These are phyloP conservation scores for Brassica nigra DNA, from an alignment of 345 rosid genomes.

Conservation along the genomic window DNA sequence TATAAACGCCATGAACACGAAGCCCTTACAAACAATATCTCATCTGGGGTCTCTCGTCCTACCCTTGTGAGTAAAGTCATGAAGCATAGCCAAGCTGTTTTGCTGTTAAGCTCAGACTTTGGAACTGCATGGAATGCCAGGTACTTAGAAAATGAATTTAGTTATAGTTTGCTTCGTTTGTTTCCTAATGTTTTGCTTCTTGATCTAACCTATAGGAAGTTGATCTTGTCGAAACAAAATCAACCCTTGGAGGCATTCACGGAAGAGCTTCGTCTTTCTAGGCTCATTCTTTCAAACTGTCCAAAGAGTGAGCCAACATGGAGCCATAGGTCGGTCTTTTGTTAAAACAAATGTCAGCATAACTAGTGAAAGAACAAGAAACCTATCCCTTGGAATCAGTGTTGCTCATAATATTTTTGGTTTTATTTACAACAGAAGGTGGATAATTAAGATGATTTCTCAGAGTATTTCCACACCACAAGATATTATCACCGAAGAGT, in stretches of 20 bases:
- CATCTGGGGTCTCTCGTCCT: constrained; percentile 9
- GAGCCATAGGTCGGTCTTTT: constrained; percentile 72
- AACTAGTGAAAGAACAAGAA: constrained; percentile 3
- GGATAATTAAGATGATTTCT: constrained; percentile 80
- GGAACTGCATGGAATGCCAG: constrained; percentile 93
- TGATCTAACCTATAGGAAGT: constrained; percentile 53
- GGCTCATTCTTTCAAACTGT: constrained; percentile 74
- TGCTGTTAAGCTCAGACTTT: constrained; percentile 83
- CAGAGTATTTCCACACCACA: constrained; percentile 48
- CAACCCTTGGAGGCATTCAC: constrained; percentile 40
- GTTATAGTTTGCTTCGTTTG: background rate
- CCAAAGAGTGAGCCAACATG: constrained; percentile 95
- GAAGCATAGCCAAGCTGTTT: constrained; percentile 74
- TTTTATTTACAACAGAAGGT: constrained; percentile 59
- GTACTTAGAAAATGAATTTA: constrained; percentile 39
- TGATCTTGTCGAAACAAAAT: constrained; percentile 56
- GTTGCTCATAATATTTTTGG: background rate
- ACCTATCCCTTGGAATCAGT: constrained; percentile 7
- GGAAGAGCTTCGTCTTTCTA: constrained; percentile 74
- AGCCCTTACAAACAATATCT: constrained; percentile 12
- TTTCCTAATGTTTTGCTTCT: constrained; percentile 19
- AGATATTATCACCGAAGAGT: constrained; percentile 69
- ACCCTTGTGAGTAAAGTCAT: constrained; percentile 50
- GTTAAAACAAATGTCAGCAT: background rate
- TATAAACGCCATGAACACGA: constrained; percentile 41